Base-by-base conservation (phyloP, 2,329 filamentous ascomycete genomes). In the Venturia effusa region DNA sequence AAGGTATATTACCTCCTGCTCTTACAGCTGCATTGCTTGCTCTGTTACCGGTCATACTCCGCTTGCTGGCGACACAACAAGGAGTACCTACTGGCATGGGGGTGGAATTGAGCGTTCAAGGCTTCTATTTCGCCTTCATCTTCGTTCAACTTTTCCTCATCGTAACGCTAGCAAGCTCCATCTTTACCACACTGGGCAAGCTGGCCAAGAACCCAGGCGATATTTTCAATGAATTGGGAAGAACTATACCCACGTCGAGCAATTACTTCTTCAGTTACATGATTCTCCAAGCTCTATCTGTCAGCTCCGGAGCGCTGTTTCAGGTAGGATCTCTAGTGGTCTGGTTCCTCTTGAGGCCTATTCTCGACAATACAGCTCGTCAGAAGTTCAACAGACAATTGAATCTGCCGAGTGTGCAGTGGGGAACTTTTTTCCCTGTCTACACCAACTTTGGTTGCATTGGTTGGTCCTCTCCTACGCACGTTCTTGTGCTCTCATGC, bases 261-360 rank as follows among this genome's bases (percentile, higher is more conserved):
- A 96, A 97, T 72, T 99, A 97, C 75, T 99, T 97, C 79, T 97
- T 97, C 80, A 93, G 91, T 0, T 99, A 99, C 82, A 92, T 99
- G 86, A 88, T 97, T 72, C 86, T 99, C 11, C 94, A 97, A 71
- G 91, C 92, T 0, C 81, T 97, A 69, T 92, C 90, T 67, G 92
- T 90, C 67, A 96, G 92, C 74, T 93, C 93, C 1, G 92, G 89
- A 74, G 93, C 90, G 0, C 79, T 97, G 4, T 79, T 97, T 15
- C 94, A 97, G 71, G 83, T 96, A 30, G 85, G 84, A n/a, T 84
- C 86, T 3, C 81, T 99, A 3, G 71, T 92, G 57, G 80, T 88
- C 67, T 96, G 92, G 87, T 96, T 92, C 69, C 71, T 97, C 27
- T 74, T 96, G 57, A 88, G 89, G 1, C 89, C 87, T 1, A 82